Evolutionary conservation across 192 early-diverging fungal species (phyloP).

Genomic region (Coemansia brasiliensis): DNA sequence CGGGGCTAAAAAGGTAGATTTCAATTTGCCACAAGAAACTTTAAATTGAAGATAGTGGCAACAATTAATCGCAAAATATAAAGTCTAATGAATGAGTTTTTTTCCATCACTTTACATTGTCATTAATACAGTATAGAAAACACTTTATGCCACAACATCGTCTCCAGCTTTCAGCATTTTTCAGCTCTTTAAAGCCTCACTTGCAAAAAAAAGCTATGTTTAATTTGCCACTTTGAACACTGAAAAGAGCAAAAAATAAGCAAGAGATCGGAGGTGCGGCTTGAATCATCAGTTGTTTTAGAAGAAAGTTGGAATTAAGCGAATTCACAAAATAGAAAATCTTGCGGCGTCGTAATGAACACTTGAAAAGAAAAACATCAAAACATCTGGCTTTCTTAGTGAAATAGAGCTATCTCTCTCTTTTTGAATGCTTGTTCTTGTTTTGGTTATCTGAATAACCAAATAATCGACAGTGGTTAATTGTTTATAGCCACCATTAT

Average conservation of each 20-base stretch:
- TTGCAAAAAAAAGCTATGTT: background rate
- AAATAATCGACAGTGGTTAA: too few species aligned
- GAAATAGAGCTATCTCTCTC: too few species aligned
- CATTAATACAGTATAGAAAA: background rate
- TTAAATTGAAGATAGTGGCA: background rate
- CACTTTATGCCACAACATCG: constrained; percentile 6
- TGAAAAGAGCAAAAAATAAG: background rate
- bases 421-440: too few species aligned
- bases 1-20: background rate
- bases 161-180: constrained; percentile 1
- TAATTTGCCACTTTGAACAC: background rate
- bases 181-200: background rate
- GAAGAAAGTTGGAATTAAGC: background rate
- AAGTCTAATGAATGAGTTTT: constrained; percentile 2
- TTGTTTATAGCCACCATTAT: background rate
- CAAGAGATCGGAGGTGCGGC: constrained; percentile 6
- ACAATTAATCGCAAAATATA: background rate
- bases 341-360: constrained; percentile 11
- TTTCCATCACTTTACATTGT: background rate
- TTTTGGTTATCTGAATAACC: constrained; percentile 8
- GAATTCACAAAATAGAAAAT: too few species aligned
- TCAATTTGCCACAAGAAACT: constrained; percentile 7
- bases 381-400: constrained; percentile 4
- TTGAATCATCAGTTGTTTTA: background rate
- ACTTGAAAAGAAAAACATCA: constrained; percentile 1